Conservation (phyloP, 352 stramenopile genomes). For the Pythium folliculosum region DNA sequence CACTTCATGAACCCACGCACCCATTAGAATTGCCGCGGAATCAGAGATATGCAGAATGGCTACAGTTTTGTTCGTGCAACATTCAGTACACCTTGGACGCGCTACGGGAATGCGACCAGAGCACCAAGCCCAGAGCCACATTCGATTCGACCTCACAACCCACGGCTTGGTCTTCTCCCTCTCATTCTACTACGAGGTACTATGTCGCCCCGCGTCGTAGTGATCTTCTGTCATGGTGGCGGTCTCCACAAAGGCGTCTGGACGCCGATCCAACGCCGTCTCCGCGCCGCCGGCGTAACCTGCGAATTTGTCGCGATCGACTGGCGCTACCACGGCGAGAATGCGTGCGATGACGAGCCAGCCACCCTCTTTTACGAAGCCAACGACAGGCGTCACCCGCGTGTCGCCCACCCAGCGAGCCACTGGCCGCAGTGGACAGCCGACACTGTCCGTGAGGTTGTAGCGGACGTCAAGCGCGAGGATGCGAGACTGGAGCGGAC, state of each 20-base stretch:
- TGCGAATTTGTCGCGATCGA: constrained; percentile 34
- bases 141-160: no score
- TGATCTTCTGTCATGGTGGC: constrained; percentile 44
- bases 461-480: neutral
- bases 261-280: constrained; percentile 38
- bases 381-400: constrained; percentile 6
- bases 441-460: neutral
- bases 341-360: constrained; percentile 21
- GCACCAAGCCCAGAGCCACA: no score
- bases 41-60: no score
- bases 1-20: no score
- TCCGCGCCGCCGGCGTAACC: constrained; percentile 19
- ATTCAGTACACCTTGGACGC: no score
- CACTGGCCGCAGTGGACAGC: constrained; percentile 10
- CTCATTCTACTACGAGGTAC: neutral
- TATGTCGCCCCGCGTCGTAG: neutral
- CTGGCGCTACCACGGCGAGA: constrained; percentile 40
- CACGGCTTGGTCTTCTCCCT: neutral
- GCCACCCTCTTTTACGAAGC: constrained; percentile 26
- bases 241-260: constrained; percentile 43
- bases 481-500: neutral
- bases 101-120: no score
- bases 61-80: no score
- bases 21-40: no score
- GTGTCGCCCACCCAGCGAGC: constrained; percentile 30